Percentiles rank a stretch among this genome's conserved stretches.
These are phyloP conservation scores for Leccinum imitatum DNA, from an alignment of 768 basidiomycete genomes.

Conservation along the genomic window DNA sequence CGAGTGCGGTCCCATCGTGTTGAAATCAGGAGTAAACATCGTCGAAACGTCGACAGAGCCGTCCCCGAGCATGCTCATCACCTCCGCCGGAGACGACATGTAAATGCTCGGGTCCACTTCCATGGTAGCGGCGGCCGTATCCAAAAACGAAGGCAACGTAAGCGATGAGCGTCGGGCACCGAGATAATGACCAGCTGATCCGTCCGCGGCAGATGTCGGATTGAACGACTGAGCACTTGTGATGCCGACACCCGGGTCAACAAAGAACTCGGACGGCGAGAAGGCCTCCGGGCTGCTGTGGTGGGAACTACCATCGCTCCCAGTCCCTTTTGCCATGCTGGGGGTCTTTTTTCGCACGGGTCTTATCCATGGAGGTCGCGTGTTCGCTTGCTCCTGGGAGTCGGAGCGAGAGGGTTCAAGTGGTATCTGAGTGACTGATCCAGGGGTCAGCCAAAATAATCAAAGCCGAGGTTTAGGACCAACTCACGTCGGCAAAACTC, in stretches of 20 bases:
- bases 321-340: constrained; percentile 44
- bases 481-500: constrained; percentile 84
- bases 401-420: constrained; percentile 67
- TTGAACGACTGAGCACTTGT: constrained; percentile 32
- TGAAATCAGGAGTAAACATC: constrained; percentile 33
- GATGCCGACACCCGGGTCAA: constrained; percentile 38
- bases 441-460: constrained; percentile 12
- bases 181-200: constrained; percentile 26
- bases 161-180: constrained; percentile 26
- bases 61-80: constrained; percentile 61
- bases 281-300: constrained; percentile 63
- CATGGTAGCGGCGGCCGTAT: constrained; percentile 32
- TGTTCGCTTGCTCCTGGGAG: constrained; percentile 42
- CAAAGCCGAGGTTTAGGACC: neutral
- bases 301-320: constrained; percentile 45
- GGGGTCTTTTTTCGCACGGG: constrained; percentile 80
- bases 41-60: constrained; percentile 36
- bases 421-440: constrained; percentile 78
- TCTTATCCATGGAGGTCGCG: constrained; percentile 83
- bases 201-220: constrained; percentile 17
- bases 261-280: constrained; percentile 63
- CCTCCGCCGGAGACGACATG: constrained; percentile 54
- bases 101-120: constrained; percentile 53
- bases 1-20: constrained; percentile 24
- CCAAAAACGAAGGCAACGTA: constrained; percentile 28